phyloP scores from a whole-genome alignment of 352 stramenopile species.

The Phytophthora quininea region DNA sequence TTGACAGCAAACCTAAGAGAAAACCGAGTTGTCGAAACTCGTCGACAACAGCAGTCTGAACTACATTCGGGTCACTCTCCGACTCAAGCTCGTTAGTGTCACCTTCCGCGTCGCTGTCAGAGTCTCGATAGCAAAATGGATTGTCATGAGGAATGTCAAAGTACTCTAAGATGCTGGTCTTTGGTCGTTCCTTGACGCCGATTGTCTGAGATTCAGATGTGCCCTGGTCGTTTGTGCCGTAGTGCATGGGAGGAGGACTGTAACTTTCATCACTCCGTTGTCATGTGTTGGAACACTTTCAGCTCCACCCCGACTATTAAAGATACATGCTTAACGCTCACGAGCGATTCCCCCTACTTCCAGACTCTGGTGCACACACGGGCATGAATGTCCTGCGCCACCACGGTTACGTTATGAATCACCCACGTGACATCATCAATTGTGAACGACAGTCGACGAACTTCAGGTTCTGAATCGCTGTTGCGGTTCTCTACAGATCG shows the following conservation, averaged over 20 bases:
- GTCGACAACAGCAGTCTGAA: constrained; percentile 45
- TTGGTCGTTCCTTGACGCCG: constrained; percentile 31
- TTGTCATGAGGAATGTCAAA: constrained; percentile 78
- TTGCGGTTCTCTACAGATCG: not conserved
- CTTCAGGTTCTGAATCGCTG: constrained; percentile 8
- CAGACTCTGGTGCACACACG: constrained; percentile 61
- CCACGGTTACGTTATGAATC: constrained; percentile 51
- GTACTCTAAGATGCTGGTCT: constrained; percentile 76
- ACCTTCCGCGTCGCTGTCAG: constrained; percentile 38
- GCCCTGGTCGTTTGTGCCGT: constrained; percentile 14
- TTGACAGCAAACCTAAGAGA: constrained; percentile 59
- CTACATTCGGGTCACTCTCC: constrained; percentile 7
- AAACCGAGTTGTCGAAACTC: constrained; percentile 61
- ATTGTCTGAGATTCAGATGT: constrained; percentile 11
- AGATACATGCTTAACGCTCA: constrained; percentile 58
- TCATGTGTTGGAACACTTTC: constrained; percentile 40
- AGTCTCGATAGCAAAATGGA: constrained; percentile 73
- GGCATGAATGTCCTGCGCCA: constrained; percentile 66
- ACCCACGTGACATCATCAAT: constrained; percentile 37
- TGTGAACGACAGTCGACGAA: constrained; percentile 33
- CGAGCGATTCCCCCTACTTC: constrained; percentile 68
- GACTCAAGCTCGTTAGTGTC: constrained; percentile 14
- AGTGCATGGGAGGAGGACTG: constrained; percentile 25
- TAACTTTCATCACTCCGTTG: constrained; percentile 28
- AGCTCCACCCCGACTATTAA: constrained; percentile 52